These are phyloP conservation scores for Gaeumannomyces sp. DNA, from an alignment of 2,329 filamentous ascomycete species.

Conservation along the genomic window DNA sequence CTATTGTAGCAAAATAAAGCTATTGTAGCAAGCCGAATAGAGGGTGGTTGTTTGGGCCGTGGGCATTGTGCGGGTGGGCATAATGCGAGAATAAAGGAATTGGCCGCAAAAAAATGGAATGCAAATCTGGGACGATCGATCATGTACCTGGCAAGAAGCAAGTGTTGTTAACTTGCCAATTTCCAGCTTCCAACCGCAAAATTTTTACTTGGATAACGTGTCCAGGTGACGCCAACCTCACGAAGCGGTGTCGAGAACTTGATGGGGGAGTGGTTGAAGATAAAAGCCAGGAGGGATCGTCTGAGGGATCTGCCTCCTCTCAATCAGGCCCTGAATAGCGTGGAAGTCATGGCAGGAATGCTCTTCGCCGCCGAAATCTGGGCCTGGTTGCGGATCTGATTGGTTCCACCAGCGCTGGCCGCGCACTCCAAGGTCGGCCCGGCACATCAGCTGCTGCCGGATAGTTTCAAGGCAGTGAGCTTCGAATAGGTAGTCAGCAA, in stretches of 20 bases:
- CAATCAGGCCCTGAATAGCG: background rate
- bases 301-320: background rate
- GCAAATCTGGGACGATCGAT: too few relatives aligned
- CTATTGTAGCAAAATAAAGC: too few relatives aligned
- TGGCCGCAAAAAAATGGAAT: too few relatives aligned
- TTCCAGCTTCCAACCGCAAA: too few relatives aligned
- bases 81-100: too few relatives aligned
- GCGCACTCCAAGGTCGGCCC: constrained; percentile 43
- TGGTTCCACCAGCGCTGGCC: constrained; percentile 47
- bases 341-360: background rate
- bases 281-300: background rate
- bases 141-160: too few relatives aligned
- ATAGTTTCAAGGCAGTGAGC: constrained; percentile 51
- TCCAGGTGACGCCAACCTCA: background rate
- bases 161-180: too few relatives aligned
- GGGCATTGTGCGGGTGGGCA: too few relatives aligned
- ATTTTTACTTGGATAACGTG: too few relatives aligned
- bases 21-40: too few relatives aligned
- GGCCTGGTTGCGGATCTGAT: constrained; percentile 35
- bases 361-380: constrained; percentile 49
- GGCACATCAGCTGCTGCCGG: constrained; percentile 51
- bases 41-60: too few relatives aligned
- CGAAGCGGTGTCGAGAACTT: background rate
- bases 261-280: background rate
- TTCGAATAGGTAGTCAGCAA: constrained; percentile 5